Evolutionary conservation across 1,139 yeast species (phyloP).

Genomic region (Scheffersomyces illinoinensis): DNA sequence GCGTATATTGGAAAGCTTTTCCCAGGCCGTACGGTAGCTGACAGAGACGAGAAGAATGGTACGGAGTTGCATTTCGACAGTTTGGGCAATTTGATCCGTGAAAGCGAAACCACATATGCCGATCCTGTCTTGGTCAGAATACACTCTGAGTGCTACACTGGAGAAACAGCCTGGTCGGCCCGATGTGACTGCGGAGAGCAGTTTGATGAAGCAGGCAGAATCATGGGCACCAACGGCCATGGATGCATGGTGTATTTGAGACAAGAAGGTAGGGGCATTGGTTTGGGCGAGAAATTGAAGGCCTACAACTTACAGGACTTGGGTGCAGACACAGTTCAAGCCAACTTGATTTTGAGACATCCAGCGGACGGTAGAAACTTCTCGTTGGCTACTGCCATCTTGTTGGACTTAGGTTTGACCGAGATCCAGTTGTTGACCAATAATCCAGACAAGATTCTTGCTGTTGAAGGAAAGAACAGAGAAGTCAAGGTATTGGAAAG

Average conservation of each 20-base stretch:
- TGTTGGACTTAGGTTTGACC: constrained; percentile 75
- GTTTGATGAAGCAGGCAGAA: constrained; percentile 93
- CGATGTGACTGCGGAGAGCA: constrained; percentile 99
- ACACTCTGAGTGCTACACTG: constrained; percentile 97
- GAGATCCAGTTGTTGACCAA: constrained; percentile 83
- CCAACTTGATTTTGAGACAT: constrained; percentile 86
- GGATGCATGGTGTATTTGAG: constrained; percentile 95
- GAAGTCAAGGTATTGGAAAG: constrained; percentile 76
- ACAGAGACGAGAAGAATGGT: constrained; percentile 50
- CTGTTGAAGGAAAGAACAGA: constrained; percentile 83
- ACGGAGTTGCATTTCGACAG: constrained; percentile 47
- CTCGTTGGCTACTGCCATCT: constrained; percentile 89
- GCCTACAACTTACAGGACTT: constrained; percentile 96
- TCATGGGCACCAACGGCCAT: constrained; percentile 82
- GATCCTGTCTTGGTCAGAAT: constrained; percentile 67
- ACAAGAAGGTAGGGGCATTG: constrained; percentile 98
- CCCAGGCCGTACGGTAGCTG: constrained; percentile 81
- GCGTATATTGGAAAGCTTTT: constrained; percentile 87
- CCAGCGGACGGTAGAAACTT: constrained; percentile 97
- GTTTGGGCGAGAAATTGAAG: constrained; percentile 92
- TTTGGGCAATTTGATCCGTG: constrained; percentile 51
- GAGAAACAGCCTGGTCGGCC: constrained; percentile 99
- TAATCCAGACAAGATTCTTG: constrained; percentile 93
- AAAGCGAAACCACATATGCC: constrained; percentile 35
- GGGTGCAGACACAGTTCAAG: constrained; percentile 98